Conservation (phyloP, 345 rosid species). For the Capsella bursapastoris region DNA sequence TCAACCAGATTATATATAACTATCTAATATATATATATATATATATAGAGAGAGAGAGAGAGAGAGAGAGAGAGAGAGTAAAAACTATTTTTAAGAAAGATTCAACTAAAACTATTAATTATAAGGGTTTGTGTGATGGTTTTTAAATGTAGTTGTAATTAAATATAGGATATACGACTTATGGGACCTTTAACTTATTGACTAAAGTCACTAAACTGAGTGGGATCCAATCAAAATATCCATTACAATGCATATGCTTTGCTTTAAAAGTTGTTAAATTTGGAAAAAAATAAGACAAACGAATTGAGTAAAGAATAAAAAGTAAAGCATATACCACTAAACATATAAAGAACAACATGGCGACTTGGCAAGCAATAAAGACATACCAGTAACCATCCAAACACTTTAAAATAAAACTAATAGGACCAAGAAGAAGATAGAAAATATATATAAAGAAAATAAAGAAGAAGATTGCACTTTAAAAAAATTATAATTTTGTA, state of each 20-base stretch:
- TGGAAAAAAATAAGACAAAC: slow-evolving; percentile 37
- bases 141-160: slow-evolving; percentile 5
- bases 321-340: slow-evolving; percentile 45
- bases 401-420: slow-evolving; percentile 40
- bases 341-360: slow-evolving; percentile 41
- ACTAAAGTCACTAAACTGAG: slow-evolving; percentile 30
- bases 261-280: slow-evolving; percentile 22
- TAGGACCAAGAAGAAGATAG: slow-evolving; percentile 24
- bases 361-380: slow-evolving; percentile 40
- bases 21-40: not conserved
- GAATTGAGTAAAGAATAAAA: slow-evolving; percentile 37
- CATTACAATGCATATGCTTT: slow-evolving; percentile 29
- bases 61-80: not conserved
- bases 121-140: not conserved
- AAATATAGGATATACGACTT: not conserved
- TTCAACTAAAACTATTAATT: not conserved
- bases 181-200: slow-evolving; percentile 28
- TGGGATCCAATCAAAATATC: slow-evolving; percentile 39
- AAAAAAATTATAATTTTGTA: not conserved
- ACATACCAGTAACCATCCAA: slow-evolving; percentile 41
- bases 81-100: not conserved
- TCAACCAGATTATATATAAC: not conserved
- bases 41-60: not conserved
- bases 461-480: slow-evolving; percentile 7
- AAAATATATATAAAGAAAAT: slow-evolving; percentile 1